phyloP scores from a whole-genome alignment of 2,329 filamentous ascomycete genomes.

The Aspergillus ochraceoroseus region DNA sequence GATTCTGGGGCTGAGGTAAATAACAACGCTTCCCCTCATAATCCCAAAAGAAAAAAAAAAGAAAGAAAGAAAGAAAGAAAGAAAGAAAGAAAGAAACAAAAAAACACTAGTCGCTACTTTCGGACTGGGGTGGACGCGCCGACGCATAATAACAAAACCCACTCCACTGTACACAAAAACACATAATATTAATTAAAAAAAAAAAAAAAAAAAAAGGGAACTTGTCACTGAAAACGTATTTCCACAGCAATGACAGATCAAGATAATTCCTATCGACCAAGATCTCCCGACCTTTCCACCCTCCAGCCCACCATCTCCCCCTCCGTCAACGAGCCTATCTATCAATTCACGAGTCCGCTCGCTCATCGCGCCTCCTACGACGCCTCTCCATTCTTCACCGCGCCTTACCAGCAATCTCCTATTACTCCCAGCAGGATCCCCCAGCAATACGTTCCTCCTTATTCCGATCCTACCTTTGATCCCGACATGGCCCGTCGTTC shows the following conservation, averaged over 20 bases:
- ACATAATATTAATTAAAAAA: conserved; percentile 1
- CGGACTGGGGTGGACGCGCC: conserved; percentile 3
- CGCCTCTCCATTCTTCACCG: conserved; percentile 45
- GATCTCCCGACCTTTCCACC: conserved; percentile 50
- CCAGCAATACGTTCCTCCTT: conserved; percentile 39
- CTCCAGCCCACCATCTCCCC: conserved; percentile 42
- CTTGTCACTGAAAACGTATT: conserved; percentile 17
- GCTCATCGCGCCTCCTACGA: conserved; percentile 44
- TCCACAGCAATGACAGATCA: conserved; percentile 42
- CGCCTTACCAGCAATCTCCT: conserved; percentile 33
- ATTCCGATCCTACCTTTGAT: conserved; percentile 22
- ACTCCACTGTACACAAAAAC: not conserved
- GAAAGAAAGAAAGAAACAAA: no score
- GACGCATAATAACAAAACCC: no score
- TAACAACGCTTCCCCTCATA: conserved; percentile 4
- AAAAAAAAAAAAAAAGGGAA: no score
- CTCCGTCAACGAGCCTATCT: conserved; percentile 28
- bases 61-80: no score
- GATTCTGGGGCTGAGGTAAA: conserved; percentile 5
- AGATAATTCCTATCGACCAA: conserved; percentile 45
- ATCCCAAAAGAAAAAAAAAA: not conserved
- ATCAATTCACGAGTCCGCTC: conserved; percentile 33
- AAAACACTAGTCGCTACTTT: conserved; percentile 1
- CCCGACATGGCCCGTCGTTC: conserved; percentile 44
- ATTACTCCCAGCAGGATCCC: conserved; percentile 26